phyloP scores from a whole-genome alignment of 805 yeast species.

The Cyberlindnera nakhonratchasimensis region DNA sequence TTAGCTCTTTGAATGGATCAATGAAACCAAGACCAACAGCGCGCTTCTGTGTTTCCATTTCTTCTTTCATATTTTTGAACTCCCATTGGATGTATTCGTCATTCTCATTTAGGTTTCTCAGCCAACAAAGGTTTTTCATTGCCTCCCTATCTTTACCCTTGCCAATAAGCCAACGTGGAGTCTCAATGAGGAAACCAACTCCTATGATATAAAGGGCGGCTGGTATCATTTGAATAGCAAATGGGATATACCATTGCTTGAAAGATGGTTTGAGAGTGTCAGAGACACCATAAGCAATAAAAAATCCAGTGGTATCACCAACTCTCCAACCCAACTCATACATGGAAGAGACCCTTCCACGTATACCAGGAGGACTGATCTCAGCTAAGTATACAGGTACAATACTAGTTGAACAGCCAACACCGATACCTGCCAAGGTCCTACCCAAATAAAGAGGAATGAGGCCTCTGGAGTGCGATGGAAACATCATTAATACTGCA shows the following conservation, averaged over 20 bases:
- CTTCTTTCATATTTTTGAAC: slow-evolving; percentile 30
- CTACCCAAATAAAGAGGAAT: slow-evolving; percentile 52
- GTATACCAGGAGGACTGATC: slow-evolving; percentile 40
- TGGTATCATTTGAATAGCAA: slow-evolving; percentile 46
- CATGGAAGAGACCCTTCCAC: slow-evolving; percentile 35
- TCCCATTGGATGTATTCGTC: slow-evolving; percentile 41
- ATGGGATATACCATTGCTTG: slow-evolving; percentile 46
- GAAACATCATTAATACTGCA: slow-evolving; percentile 38
- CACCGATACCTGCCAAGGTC: slow-evolving; percentile 43
- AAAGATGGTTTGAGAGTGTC: slow-evolving; percentile 3
- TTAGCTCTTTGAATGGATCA: slow-evolving; percentile 38
- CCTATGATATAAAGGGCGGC: slow-evolving; percentile 40
- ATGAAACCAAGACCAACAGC: slow-evolving; percentile 36
- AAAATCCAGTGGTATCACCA: slow-evolving; percentile 13
- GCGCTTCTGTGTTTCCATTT: slow-evolving; percentile 25
- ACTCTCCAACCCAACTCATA: slow-evolving; percentile 12
- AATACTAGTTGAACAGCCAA: slow-evolving; percentile 48
- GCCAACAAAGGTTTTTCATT: slow-evolving; percentile 32
- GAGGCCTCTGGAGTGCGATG: slow-evolving; percentile 33
- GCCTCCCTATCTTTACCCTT: slow-evolving; percentile 37
- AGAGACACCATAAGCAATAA: slow-evolving; percentile 11
- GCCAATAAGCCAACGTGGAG: slow-evolving; percentile 43
- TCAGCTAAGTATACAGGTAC: slow-evolving; percentile 48
- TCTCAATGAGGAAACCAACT: slow-evolving; percentile 39
- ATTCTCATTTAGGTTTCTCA: slow-evolving; percentile 37